Evolutionary conservation across 139 green algal genomes (phyloP).

Genomic region (Micromonas commoda): DNA sequence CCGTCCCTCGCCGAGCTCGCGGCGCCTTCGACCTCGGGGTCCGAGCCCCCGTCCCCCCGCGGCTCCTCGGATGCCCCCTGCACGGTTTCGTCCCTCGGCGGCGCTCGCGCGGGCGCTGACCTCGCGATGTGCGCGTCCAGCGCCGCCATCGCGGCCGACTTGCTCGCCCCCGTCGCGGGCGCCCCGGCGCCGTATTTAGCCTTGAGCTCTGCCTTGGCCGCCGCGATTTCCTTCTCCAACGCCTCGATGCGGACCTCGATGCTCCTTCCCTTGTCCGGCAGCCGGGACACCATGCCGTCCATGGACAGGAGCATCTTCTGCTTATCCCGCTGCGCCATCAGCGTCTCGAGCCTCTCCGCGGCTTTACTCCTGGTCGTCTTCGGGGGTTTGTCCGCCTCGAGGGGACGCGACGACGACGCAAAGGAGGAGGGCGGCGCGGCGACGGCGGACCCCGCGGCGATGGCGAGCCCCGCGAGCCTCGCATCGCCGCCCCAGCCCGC

Average conservation of each 20-base stretch:
- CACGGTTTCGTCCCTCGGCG: too few species aligned
- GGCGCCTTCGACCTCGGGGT: too few species aligned
- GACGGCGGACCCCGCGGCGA: neutral
- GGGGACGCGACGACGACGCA: neutral
- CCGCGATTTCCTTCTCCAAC: neutral
- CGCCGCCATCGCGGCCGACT: neutral
- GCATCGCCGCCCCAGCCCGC: slow-evolving; percentile 1
- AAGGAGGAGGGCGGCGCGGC: too few species aligned
- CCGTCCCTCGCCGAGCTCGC: too few species aligned
- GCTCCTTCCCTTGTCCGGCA: neutral
- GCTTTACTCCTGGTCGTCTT: neutral
- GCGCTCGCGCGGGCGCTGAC: neutral
- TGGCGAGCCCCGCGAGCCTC: neutral
- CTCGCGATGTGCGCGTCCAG: neutral
- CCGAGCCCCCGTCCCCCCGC: too few species aligned
- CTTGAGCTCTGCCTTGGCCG: neutral
- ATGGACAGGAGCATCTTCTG: neutral
- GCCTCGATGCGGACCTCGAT: neutral
- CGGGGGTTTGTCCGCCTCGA: neutral
- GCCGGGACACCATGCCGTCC: neutral
- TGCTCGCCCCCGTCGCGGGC: neutral
- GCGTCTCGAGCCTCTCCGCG: too few species aligned
- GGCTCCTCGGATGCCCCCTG: too few species aligned
- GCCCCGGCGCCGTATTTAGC: neutral
- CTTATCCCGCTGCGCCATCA: neutral